Base-by-base conservation (phyloP, 768 basidiomycete genomes). In the Lepiota subincarnata region DNA sequence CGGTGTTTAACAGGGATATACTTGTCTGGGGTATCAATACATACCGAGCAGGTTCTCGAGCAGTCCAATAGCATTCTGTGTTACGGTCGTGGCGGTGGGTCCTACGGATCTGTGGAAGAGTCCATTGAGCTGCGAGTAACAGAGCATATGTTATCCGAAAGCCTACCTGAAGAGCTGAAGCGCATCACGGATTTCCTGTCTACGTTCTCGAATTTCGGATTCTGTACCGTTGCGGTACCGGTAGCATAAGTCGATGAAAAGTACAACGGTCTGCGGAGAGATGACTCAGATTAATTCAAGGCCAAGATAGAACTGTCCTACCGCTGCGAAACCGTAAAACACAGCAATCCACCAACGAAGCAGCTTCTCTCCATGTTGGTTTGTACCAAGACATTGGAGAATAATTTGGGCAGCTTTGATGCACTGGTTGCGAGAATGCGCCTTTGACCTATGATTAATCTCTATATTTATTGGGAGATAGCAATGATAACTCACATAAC, bases 201-300 rank as follows among this genome's bases (percentile, higher is more conserved):
- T 50, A 5, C 62, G 55, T 8, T 53, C 47, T 26, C 60, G 57
- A 31, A 60, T 54, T 12, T 60, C 59, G 26, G 55, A 50, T 13
- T 60, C 60, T 8, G 57, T 55, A 26, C 61, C 59, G 10, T 54
- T 49, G 31, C 31, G 24, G 10, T 35, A 46, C n/a, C 47, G 13
- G 35, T 64, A 58, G 22, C 63, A 66, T 11, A 66, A 34, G 48
- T 66, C 65, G 14, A 63, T 62, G 41, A 66, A 66, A 14, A 66
- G 54, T 13, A 66, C 63, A 7, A 66, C 60, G 18, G 59, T 55
- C 64, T 65, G 16, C 20, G 7, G 22, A 38, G 24, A 38, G n/a
- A 39, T 16, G 4, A 2, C 18, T 50, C 35, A 28, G n/a, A 53
- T 36, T 34, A 34, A 28, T 24, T 19, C 18, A 12, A n/a, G 13